Evolutionary conservation across 768 basidiomycete species (phyloP), one percentile per base, ranked within the genome.

Genomic region (Hericium erinaceus): DNA sequence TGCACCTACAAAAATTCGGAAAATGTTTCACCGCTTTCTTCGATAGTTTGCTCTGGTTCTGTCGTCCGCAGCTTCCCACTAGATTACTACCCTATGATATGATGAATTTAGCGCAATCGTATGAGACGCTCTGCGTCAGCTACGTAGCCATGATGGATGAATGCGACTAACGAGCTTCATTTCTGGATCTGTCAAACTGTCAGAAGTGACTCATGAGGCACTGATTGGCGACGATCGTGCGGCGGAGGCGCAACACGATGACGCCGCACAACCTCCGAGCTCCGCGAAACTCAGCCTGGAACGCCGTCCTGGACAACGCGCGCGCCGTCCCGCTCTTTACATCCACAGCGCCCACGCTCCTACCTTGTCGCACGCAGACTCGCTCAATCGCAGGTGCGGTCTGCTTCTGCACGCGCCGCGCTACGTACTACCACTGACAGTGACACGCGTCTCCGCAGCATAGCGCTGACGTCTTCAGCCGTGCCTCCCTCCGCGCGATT

Each of bases 1-100:
- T 18, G 38, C 52, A 15, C 40, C 39, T 51, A 39, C 18, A 37
- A 51, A 56, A 22, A 22, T 22, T 20, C 49, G 49, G 28, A 50
- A 22, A 52, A 39, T 24, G 24, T 56, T 61, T 15, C 22, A 50
- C 24, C 24, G 22, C 49, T 24, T 33, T 50, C 24, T 50, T 50
- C n/a, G 15, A 61, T 50, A 56, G 33, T 54, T 61, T 53, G 46
- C 26, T n/a, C 39, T 57, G 60, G 61, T 56, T 56, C 56, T 61
- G 53, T 53, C 55, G 48, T 18, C 46, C 38, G 59, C 60, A 33
- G 5, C 5, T 8, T 8, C 8, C 4, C 57, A 61, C 55, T 61
- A 61, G 61, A 61, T 49, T 61, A 61, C 53, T 20, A 33, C 28
- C 39, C 28, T 38, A 39, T 48, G 48, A 55, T 50, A 50, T 24